Evolutionary conservation across 2,329 filamentous ascomycete species (phyloP).

Genomic region (Cordyceps cateniannulata): DNA sequence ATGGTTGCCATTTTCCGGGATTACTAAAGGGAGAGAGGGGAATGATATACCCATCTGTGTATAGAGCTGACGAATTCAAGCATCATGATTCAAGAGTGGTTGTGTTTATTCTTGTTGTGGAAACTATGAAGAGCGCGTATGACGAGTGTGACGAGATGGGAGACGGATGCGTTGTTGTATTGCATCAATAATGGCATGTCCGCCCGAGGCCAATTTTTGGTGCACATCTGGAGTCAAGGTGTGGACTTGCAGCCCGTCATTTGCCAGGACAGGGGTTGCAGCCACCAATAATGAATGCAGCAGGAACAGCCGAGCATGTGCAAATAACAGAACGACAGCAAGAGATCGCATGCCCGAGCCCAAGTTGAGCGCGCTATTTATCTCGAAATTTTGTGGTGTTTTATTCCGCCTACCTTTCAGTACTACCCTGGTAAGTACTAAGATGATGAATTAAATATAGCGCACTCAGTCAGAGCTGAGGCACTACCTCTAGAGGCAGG

Average conservation of each 20-base stretch:
- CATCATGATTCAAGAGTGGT: neutral
- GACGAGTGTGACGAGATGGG: neutral
- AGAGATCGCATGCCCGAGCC: neutral
- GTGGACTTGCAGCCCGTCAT: neutral
- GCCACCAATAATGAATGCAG: neutral
- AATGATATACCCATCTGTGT: neutral
- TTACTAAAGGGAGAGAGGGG: constrained; percentile 41
- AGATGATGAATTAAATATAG: neutral
- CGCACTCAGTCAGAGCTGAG: neutral
- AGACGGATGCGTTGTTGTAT: neutral
- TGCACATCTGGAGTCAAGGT: neutral
- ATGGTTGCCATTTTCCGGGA: constrained; percentile 79
- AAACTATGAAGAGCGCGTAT: neutral
- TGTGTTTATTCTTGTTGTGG: neutral
- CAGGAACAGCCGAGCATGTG: neutral
- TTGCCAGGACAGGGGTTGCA: neutral
- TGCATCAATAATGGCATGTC: neutral
- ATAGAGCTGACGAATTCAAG: neutral
- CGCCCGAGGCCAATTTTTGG: too few relatives aligned
- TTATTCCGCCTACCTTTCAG: too few relatives aligned
- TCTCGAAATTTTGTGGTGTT: too few relatives aligned
- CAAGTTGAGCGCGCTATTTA: neutral
- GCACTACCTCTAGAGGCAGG: too few relatives aligned
- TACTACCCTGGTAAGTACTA: too few relatives aligned
- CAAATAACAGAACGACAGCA: neutral